Conservation (phyloP, 805 yeast genomes). For the Wickerhamomyces ciferrii region DNA sequence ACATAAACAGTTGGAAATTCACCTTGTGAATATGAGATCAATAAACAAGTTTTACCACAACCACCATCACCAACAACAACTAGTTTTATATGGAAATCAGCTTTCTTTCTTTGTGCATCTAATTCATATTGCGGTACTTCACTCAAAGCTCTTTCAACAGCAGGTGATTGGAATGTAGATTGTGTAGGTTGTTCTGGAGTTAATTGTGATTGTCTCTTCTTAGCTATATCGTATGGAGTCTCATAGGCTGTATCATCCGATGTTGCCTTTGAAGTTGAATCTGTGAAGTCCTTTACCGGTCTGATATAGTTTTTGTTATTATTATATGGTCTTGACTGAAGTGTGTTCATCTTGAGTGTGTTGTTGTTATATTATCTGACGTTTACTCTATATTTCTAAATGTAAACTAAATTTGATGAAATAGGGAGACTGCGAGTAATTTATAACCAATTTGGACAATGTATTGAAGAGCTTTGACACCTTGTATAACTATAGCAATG, state of each 20-base stretch:
- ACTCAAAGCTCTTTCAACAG: constrained; percentile 6
- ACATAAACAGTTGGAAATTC: constrained; percentile 68
- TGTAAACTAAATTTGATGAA: background rate
- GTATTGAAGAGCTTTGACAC: background rate
- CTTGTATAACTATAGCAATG: background rate
- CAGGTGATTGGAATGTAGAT: constrained; percentile 1
- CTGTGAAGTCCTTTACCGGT: background rate
- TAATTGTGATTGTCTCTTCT: constrained; percentile 12
- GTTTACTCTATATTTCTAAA: too few relatives aligned
- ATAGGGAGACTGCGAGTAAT: background rate
- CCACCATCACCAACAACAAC: constrained; percentile 90
- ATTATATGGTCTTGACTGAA: constrained; percentile 2
- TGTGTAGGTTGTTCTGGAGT: background rate
- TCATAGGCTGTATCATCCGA: constrained; percentile 13
- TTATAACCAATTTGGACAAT: too few relatives aligned
- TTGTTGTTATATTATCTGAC: background rate
- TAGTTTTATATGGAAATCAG: constrained; percentile 44
- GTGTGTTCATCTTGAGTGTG: background rate
- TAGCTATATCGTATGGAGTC: constrained; percentile 24
- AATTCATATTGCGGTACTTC: constrained; percentile 23
- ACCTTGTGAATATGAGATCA: constrained; percentile 61
- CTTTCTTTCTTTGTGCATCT: constrained; percentile 18
- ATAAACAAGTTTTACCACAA: constrained; percentile 82
- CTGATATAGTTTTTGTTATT: background rate
- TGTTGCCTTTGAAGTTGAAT: background rate